Evolutionary conservation across 441 rosid species (phyloP).

Genomic region (Populus hybrid): DNA sequence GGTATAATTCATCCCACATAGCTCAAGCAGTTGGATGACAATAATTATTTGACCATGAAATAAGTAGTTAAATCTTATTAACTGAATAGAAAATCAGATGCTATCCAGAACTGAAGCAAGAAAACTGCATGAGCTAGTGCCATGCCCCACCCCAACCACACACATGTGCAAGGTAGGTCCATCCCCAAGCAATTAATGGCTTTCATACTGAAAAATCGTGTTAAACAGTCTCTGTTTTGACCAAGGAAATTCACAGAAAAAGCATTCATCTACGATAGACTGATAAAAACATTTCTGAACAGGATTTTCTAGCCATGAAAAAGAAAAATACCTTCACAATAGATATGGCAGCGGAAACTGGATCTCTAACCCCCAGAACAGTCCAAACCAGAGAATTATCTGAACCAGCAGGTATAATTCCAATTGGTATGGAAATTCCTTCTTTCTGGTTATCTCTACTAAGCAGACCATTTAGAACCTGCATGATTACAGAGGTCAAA

Average conservation of each 20-base stretch:
- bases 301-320: neutral
- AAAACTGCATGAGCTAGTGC: too few relatives aligned
- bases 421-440: constrained; percentile 96
- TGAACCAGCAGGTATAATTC: constrained; percentile 98
- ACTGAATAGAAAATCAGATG: neutral
- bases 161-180: too few relatives aligned
- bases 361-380: constrained; percentile 96
- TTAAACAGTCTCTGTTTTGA: neutral
- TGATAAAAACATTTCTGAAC: neutral
- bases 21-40: neutral
- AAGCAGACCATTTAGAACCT: constrained; percentile 96
- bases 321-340: constrained; percentile 70
- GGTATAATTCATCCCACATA: neutral
- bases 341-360: constrained; percentile 87
- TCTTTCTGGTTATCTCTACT: constrained; percentile 87
- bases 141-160: too few relatives aligned
- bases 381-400: constrained; percentile 99
- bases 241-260: constrained; percentile 1
- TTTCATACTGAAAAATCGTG: too few relatives aligned
- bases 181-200: too few relatives aligned
- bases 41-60: neutral
- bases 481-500: constrained; percentile 24
- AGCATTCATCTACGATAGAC: neutral
- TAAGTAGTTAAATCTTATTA: neutral
- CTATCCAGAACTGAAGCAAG: too few relatives aligned